Conservation (phyloP, 495 filamentous ascomycete species). For the Xylaria acuta region DNA sequence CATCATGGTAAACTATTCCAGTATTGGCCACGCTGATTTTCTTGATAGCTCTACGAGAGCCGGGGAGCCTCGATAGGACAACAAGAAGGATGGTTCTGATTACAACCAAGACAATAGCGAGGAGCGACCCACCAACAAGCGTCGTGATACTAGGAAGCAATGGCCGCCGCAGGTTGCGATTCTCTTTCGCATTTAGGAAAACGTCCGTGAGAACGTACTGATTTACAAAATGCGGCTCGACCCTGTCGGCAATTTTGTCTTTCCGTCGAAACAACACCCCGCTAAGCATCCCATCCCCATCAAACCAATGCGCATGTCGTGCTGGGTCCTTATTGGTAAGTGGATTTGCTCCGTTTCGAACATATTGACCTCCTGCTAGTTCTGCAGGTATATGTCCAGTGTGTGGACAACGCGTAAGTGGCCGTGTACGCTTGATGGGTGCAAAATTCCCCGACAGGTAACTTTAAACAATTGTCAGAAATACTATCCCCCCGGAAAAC, state of each 20-base stretch:
- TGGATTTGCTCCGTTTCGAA: slow-evolving; percentile 73
- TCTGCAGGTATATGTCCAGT: slow-evolving; percentile 63
- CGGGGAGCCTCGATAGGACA: slow-evolving; percentile 59
- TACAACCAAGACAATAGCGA: slow-evolving; percentile 50
- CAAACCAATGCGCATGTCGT: slow-evolving; percentile 70
- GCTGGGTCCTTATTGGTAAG: slow-evolving; percentile 62
- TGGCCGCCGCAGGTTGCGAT: slow-evolving; percentile 50
- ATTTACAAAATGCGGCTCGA: slow-evolving; percentile 67
- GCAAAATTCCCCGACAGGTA: slow-evolving; percentile 70
- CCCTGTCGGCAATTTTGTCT: slow-evolving; percentile 33
- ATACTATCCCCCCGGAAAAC: no score
- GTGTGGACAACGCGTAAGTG: slow-evolving; percentile 58
- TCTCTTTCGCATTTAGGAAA: slow-evolving; percentile 56
- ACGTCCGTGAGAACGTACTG: slow-evolving; percentile 70
- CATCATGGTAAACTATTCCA: slow-evolving; percentile 66
- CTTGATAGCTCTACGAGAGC: slow-evolving; percentile 59
- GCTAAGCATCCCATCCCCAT: slow-evolving; percentile 74
- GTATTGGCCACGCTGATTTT: slow-evolving; percentile 72
- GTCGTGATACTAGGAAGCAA: slow-evolving; percentile 68
- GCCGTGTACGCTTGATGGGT: slow-evolving; percentile 57
- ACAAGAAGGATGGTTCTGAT: slow-evolving; percentile 60
- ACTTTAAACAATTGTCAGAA: slow-evolving; percentile 22
- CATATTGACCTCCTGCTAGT: slow-evolving; percentile 68
- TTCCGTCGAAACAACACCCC: slow-evolving; percentile 62
- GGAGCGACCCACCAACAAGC: slow-evolving; percentile 59